Base-by-base conservation (phyloP, 2,329 filamentous ascomycete genomes). In the Xylariaceae sp. region DNA sequence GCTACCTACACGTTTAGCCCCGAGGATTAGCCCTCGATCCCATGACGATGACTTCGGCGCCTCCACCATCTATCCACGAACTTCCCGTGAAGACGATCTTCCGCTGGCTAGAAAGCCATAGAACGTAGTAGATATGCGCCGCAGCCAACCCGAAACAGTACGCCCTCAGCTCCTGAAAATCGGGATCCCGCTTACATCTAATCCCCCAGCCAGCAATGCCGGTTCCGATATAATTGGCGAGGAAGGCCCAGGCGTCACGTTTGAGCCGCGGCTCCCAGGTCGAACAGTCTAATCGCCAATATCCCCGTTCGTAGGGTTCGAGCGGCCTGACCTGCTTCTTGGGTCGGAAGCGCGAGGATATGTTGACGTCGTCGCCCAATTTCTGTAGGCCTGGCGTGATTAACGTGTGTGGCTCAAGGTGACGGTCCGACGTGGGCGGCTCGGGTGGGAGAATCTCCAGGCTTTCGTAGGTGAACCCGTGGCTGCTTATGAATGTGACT, bases 121-220 rank as follows among this genome's bases (percentile, higher is more conserved):
- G 70, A 40, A 91, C 68, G 3, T 94, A 71, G 68, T 90, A 95
- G 35, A 89, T 77, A 64, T 95, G 86, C 51, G 83, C 79, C 0
- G 83, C 81, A 0, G 89, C 73, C 58, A 86, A 80, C 0, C 88
- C 91, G 85, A 88, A 96, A 65, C 88, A 89, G 67, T 88, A 94
- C 1, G 92, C 69, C 35, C 83, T 79, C 1, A 95, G 69, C 54
- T 75, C 72, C 8, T 66, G 70, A 61, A 73, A 77, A 3, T 62
- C 66, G 29, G 64, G 63, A 47, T 76, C 73, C 30, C 81, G 72
- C 11, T 67, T 70, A 60, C 81, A 84, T 73, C 80, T 83, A 1
- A 87, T 76, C 2, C 84, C 84, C 86, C 87, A 90, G 2, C 87
- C 87, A 0, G 80, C 79, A 27, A 75, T 72, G 0, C 84, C 83